These are phyloP conservation scores for Beta corolliflora DNA, from an alignment of 179 eudicot species.

Conservation along the genomic window DNA sequence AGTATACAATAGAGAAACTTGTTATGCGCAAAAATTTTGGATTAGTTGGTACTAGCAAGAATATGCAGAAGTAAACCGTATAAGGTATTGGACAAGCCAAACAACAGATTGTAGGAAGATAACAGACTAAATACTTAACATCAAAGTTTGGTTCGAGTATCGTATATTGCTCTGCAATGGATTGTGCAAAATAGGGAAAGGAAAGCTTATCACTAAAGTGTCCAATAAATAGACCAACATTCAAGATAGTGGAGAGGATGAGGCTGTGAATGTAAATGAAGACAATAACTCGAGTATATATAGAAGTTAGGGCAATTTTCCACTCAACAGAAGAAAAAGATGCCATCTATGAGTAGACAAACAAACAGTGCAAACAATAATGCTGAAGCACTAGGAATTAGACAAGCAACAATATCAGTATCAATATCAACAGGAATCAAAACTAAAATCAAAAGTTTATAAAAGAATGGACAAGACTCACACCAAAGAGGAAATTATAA, in stretches of 20 bases:
- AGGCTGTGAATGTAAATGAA: not conserved
- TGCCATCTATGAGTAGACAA: not conserved
- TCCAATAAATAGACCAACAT: not conserved
- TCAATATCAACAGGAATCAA: too few species aligned
- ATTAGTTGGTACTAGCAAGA: not conserved
- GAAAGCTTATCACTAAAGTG: too few species aligned
- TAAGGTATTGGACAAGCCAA: not conserved
- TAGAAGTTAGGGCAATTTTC: not conserved
- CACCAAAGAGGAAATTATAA: not conserved
- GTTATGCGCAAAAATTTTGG: not conserved
- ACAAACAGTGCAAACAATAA: constrained; percentile 1
- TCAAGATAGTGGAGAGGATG: not conserved
- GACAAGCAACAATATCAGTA: not conserved
- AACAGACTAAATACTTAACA: not conserved
- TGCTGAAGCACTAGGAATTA: not conserved
- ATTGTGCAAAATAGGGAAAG: not conserved
- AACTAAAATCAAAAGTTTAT: too few species aligned
- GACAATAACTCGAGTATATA: not conserved
- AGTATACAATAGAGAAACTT: not conserved
- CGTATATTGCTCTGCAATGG: not conserved
- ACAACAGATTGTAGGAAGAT: not conserved
- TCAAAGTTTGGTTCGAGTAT: not conserved
- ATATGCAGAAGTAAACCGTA: not conserved
- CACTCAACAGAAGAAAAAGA: constrained; percentile 1
- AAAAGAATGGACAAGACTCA: too few species aligned